Base-by-base conservation (phyloP, 306 rosid species). In the Rosa rugosa region DNA sequence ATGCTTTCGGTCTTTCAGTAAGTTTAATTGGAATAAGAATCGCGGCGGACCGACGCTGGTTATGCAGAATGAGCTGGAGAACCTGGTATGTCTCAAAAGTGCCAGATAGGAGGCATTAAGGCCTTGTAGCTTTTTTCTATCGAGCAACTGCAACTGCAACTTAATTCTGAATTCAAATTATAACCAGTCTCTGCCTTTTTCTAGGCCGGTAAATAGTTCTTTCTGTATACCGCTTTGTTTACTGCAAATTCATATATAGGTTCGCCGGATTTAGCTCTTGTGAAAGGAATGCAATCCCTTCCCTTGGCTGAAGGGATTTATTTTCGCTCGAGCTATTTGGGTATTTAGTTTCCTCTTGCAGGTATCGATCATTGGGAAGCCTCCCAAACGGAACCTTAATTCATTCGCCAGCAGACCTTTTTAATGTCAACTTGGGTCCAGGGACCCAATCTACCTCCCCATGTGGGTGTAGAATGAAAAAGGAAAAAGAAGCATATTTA, bases 41-140 rank as follows among this genome's bases (percentile, higher is more conserved):
- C 83, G 95, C 91, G 88, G 97, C 92, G 85, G 46, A 71, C 75
- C 81, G 94, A 88, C 83, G 87, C 85, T 16, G 97, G 45, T 72
- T 13, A 50, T 34, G 86, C 75, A 77, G 22, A 81, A 77, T 80
- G 84, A 80, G 90, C 82, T 83, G 69, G 81, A 46, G 84, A 85
- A 85, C 86, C 81, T 77, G 70, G 73, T 84, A 76, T 71, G 45
- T 16, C 40, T 79, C 76, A 83, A 65, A 70, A 75, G 83, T 73
- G 80, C 56, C 77, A 75, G 77, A 63, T 74, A 74, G 86, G 83
- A 80, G n/a, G n/a, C n/a, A 38, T 77, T 23, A 69, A 74, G 79
- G 82, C 79, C 70, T 80, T 54, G 69, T 63, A 63, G 54, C 31
- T 16, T 8, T 31, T 80, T 75, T 54, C 63, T 46, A 3, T 72